Evolutionary conservation across 495 filamentous ascomycete genomes (phyloP), one percentile per base, ranked within the genome.

Genomic region (Acidomyces sp.): DNA sequence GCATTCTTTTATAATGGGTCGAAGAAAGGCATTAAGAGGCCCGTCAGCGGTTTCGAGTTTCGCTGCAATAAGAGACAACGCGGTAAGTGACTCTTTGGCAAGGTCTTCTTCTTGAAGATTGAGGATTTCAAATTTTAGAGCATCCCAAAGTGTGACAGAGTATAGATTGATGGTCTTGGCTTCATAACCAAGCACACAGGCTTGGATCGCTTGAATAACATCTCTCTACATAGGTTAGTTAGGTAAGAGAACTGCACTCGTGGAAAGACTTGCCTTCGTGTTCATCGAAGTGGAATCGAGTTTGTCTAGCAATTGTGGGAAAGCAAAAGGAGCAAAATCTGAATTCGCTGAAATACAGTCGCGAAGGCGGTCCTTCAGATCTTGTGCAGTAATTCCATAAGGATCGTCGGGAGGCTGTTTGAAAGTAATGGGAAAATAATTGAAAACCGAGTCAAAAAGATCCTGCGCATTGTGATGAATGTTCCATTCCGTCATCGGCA

Each of bases 371-470:
- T 66, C 64, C 45, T 85, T 85, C 33, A 85, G 56, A 45, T 85
- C 72, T 55, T 84, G 77, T 3, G 80, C 69, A 20, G 79, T 81
- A 41, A 85, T 82, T 4, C 75, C 72, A 31, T 81, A 83, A 3
- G 80, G 78, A 51, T 84, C 80, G 41, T 80, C 76, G 6, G 79
- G 79, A 0, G 80, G 80, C 16, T 80, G 80, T 47, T 71, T 67
- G 56, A 83, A 85, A 0, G 80, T 82, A 39, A 85, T 83, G 0
- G 80, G 80, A 53, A 84, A 85, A 56, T 85, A 85, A 46, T 80
- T 80, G 53, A 81, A 85, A 12, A 80, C 77, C 3, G 78, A 64
- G 46, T 85, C 80, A 53, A 83, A 85, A 13, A 83, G 60, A 9
- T 54, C 42, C 48, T 83, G 78, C 6, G 65, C 70, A 55, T 79